Evolutionary conservation across 1,139 yeast species (phyloP), one percentile per base, ranked within the genome.

Genomic region (Yamadazyma oceani): DNA sequence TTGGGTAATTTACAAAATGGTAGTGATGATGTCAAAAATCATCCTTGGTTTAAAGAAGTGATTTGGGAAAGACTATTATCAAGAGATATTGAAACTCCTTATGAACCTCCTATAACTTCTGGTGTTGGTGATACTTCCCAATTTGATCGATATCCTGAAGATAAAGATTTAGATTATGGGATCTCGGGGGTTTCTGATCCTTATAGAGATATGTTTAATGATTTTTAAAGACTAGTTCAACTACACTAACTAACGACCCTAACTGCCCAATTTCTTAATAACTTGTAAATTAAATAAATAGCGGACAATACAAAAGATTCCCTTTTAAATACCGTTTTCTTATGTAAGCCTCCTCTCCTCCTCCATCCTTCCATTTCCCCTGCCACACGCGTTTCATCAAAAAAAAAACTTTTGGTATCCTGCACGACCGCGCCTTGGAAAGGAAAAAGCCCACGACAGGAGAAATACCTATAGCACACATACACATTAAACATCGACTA

Each of bases 61-160:
- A 75, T 77, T 6, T 78, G 83, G 83, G 81, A 77, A 42, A 73
- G 75, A 54, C 59, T 78, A 39, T 60, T 77, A 41, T 69, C 75
- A 22, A 75, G 78, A 44, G 80, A 76, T 51, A 78, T 78, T 27
- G 83, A 78, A 51, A 78, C 82, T 24, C 83, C 83, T 2, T 78
- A 78, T 51, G 83, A 78, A 53, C 83, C 83, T 14, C 80, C 81
- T 22, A 78, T 78, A 42, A 76, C 81, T 14, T 71, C 78, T 31
- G 82, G 82, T 17, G 80, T 75, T 10, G 83, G 83, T 37, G 83
- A 78, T 52, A 66, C 79, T n/a, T 73, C 80, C n/a, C 75, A 74
- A 51, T 78, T 77, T 49, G 82, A 78, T 49, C 69, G 69, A 42
- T 78, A 78, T 45, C 82, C 82, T 4, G 83, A 78, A 54, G 75